phyloP scores from a whole-genome alignment of 768 basidiomycete species.

The Mycena olivaceomarginata region DNA sequence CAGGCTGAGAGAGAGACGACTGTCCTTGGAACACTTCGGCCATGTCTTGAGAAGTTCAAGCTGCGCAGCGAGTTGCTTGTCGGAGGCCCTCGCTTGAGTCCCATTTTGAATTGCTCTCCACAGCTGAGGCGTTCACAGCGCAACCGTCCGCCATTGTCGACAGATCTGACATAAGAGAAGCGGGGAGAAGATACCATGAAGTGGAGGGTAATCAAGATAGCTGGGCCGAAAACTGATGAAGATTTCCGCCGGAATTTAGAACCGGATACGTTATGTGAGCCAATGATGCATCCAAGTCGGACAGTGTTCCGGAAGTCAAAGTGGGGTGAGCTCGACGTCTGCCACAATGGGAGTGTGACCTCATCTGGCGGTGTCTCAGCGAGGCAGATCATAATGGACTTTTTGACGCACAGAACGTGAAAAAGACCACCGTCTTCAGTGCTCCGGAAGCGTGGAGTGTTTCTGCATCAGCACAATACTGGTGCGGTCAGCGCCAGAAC shows the following conservation, averaged over 20 bases:
- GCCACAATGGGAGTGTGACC: background rate
- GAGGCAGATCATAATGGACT: background rate
- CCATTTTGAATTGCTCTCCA: background rate
- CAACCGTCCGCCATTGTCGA: slow-evolving; percentile 2
- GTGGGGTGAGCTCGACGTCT: background rate
- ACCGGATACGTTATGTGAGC: background rate
- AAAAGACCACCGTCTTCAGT: background rate
- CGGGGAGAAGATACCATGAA: background rate
- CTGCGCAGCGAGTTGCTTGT: background rate
- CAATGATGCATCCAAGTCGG: background rate
- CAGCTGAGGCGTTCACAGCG: background rate
- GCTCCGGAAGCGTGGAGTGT: background rate
- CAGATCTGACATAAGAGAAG: slow-evolving; percentile 13
- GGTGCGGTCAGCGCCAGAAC: too few species aligned
- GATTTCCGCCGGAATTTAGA: background rate
- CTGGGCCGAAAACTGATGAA: background rate
- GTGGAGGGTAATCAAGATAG: slow-evolving; percentile 11
- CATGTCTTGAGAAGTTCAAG: background rate
- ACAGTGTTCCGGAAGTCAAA: background rate
- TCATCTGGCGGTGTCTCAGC: background rate
- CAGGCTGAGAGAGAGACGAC: background rate
- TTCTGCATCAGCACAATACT: too few species aligned
- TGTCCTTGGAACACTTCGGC: background rate
- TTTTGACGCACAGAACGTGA: background rate
- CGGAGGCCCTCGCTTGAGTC: background rate